phyloP scores from a whole-genome alignment of 1,284 basidiomycete genomes.

The Leccinum ponderosum region DNA sequence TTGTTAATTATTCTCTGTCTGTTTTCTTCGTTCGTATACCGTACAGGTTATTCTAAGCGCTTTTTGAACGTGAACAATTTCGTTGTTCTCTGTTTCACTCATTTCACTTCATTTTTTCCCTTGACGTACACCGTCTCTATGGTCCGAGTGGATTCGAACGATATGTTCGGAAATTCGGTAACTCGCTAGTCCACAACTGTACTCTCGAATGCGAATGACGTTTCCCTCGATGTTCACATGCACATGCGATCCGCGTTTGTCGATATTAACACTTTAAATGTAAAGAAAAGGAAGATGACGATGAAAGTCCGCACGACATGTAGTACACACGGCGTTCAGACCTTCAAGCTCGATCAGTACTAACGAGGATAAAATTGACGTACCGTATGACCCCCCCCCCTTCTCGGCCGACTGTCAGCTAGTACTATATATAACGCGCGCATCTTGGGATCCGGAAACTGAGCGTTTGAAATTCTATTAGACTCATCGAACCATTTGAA shows the following conservation, averaged over 20 bases:
- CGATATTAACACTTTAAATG: slow-evolving; percentile 4
- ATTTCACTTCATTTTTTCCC: not conserved
- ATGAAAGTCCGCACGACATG: not conserved
- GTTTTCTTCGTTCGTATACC: not conserved
- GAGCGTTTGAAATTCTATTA: not conserved
- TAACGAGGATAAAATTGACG: not conserved
- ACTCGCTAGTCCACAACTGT: not conserved
- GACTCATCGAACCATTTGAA: not conserved
- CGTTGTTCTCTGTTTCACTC: not conserved
- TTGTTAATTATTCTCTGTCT: not conserved
- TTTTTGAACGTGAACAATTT: not conserved
- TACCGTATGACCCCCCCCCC: not conserved
- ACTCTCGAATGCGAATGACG: not conserved
- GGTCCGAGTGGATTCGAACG: not conserved
- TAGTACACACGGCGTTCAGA: not conserved
- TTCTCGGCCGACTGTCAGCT: not conserved
- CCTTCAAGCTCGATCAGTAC: not conserved
- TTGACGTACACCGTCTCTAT: not conserved
- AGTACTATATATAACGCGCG: not conserved
- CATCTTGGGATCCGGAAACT: not conserved
- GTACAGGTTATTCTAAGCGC: not conserved
- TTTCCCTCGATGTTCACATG: not conserved
- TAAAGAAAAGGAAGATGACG: not conserved
- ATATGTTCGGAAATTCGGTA: not conserved
- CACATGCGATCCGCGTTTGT: slow-evolving; percentile 4